Base-by-base conservation (phyloP, 805 yeast species). In the Nakazawaea holstii region DNA sequence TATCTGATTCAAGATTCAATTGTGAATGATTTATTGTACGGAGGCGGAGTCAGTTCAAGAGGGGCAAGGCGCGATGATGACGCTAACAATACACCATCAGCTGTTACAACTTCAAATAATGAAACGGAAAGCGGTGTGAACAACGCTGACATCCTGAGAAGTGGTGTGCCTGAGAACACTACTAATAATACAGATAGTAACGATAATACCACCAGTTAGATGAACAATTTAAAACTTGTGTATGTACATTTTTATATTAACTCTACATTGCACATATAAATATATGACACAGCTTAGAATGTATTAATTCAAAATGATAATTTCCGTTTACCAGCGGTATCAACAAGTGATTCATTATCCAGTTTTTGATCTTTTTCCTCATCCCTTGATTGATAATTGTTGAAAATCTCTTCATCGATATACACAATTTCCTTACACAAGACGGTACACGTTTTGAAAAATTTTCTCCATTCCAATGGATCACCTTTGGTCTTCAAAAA, bases 381-480 rank as follows among this genome's bases (percentile, higher is more conserved):
- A 24, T 11, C 20, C 35, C 33, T 11, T n/a, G 39, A 9, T 11
- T 20, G 10, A 14, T 35, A n/a, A 14, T 37, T 44, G 38, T 39
- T 39, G 13, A 35, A 37, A 20, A 31, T n/a, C 24, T 39, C 36
- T 6, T 41, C 49, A 33, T 64, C 79, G 11, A 73, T 62, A 46
- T 70, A 74, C 10, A 80, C 79, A 4, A 77, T 72, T 35, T 78
- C 82, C 57, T 82, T 73, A 53, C 85, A 80, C n/a, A 74, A 57
- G 9, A 77, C 60, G 1, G 82, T 75, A 29, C 80, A 69, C 41
- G 71, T 70, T 56, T 80, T 80, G 64, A 84, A 84, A 15, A 84
- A 64, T 13, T 80, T 64, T 61, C 90, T 70, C 90, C 90, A 84
- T 59, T 84, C 90, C 36, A 84, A 58, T 0, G 90, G 89, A 62